Evolutionary conservation across 2,329 filamentous ascomycete genomes (phyloP).

Genomic region (Fusarium devonianum): DNA sequence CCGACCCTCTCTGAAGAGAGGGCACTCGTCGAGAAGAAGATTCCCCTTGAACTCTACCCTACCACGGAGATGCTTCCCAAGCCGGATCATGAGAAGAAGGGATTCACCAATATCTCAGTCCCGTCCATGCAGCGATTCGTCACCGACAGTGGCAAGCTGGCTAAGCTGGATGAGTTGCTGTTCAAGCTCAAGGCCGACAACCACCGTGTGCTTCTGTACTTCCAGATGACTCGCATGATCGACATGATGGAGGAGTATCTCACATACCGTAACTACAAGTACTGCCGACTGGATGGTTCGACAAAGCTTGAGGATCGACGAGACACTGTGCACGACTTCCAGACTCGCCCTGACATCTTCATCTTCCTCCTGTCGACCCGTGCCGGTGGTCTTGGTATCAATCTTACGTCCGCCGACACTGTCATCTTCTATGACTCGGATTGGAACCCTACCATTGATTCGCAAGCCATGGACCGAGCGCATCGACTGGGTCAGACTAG

Average conservation of each 20-base stretch:
- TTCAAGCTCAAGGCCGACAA: conserved; percentile 89
- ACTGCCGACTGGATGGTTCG: conserved; percentile 93
- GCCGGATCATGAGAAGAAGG: conserved; percentile 80
- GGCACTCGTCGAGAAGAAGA: conserved; percentile 75
- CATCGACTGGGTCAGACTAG: conserved; percentile 95
- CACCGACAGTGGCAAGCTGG: conserved; percentile 95
- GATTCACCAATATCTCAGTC: conserved; percentile 89
- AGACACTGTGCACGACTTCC: conserved; percentile 96
- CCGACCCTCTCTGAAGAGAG: conserved; percentile 70
- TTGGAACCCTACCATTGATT: conserved; percentile 99
- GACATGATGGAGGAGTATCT: conserved; percentile 99
- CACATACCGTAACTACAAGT: conserved; percentile 99
- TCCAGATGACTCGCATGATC: conserved; percentile 99
- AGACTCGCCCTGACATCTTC: conserved; percentile 92
- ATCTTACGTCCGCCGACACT: conserved; percentile 93
- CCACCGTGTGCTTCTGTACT: conserved; percentile 95
- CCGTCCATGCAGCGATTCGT: conserved; percentile 98
- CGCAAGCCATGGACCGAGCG: conserved; percentile 97
- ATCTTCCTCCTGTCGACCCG: conserved; percentile 96
- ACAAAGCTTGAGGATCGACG: conserved; percentile 97
- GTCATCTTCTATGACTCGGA: conserved; percentile 99
- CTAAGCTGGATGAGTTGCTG: conserved; percentile 85
- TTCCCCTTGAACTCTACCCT: conserved; percentile 71
- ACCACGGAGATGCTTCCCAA: conserved; percentile 72
- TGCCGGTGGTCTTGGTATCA: conserved; percentile 97